Evolutionary conservation across 106 monocot species (phyloP).

Genomic region (Dendrobium catenatum): DNA sequence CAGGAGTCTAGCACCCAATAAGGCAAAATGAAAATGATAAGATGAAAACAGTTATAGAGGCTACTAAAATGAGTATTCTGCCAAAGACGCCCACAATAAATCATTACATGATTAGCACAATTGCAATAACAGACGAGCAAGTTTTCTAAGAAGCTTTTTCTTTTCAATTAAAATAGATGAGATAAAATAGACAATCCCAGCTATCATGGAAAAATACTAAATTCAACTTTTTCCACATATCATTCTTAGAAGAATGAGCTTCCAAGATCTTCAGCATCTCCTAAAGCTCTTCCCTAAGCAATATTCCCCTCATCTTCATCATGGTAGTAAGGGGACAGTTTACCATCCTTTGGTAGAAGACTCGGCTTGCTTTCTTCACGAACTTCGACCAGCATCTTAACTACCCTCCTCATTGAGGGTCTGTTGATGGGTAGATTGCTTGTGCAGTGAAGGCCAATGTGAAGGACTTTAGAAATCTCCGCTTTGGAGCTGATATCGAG

Average conservation of each 20-base stretch:
- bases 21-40: too few relatives aligned
- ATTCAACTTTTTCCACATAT: not conserved
- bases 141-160: not conserved
- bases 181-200: not conserved
- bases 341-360: not conserved
- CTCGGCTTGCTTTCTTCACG: slow-evolving; percentile 7
- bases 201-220: not conserved
- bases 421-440: slow-evolving; percentile 73
- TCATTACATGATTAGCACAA: too few relatives aligned
- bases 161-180: not conserved
- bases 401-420: slow-evolving; percentile 70
- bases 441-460: slow-evolving; percentile 62
- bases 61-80: too few relatives aligned
- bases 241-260: not conserved
- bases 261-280: not conserved
- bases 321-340: slow-evolving; percentile 11
- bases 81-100: too few relatives aligned
- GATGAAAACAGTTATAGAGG: too few relatives aligned
- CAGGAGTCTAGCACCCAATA: too few relatives aligned
- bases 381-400: slow-evolving; percentile 70
- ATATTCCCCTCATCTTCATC: slow-evolving; percentile 2
- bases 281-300: not conserved
- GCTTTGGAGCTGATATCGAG: slow-evolving; percentile 26
- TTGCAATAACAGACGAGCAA: not conserved
- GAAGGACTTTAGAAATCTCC: slow-evolving; percentile 55